These are phyloP conservation scores for Pugionium cornutum DNA, from an alignment of 345 rosid genomes.

Conservation along the genomic window DNA sequence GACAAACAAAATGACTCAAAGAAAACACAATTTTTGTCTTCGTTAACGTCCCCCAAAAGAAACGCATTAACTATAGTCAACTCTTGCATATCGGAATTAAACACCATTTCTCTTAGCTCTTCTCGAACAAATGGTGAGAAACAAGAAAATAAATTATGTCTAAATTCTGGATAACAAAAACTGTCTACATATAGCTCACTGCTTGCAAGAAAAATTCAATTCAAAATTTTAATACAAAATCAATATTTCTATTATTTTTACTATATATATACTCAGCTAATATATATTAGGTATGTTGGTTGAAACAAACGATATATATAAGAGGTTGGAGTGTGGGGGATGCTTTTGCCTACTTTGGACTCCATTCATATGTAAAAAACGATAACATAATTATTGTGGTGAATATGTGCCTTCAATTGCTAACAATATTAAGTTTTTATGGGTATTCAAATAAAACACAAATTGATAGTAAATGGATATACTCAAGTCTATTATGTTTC, in stretches of 20 bases:
- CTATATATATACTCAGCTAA: conserved; percentile 2
- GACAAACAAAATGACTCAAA: conserved; percentile 27
- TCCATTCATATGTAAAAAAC: conserved; percentile 7
- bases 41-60: conserved; percentile 11
- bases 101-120: background rate
- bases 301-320: conserved; percentile 18
- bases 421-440: background rate
- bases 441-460: background rate
- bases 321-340: conserved; percentile 30
- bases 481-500: too few relatives aligned
- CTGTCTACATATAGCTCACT: background rate
- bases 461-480: too few relatives aligned
- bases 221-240: background rate
- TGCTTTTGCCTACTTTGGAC: conserved; percentile 33
- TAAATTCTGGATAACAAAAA: conserved; percentile 9
- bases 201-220: conserved; percentile 13
- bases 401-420: background rate
- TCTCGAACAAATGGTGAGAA: conserved; percentile 12
- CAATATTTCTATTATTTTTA: conserved; percentile 9
- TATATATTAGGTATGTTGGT: conserved; percentile 27
- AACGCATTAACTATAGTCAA: conserved; percentile 31
- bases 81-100: conserved; percentile 27
- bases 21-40: conserved; percentile 33
- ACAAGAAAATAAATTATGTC: background rate
- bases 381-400: background rate